phyloP scores from a whole-genome alignment of 257 asterid species.

The Solanum paucissectum region DNA sequence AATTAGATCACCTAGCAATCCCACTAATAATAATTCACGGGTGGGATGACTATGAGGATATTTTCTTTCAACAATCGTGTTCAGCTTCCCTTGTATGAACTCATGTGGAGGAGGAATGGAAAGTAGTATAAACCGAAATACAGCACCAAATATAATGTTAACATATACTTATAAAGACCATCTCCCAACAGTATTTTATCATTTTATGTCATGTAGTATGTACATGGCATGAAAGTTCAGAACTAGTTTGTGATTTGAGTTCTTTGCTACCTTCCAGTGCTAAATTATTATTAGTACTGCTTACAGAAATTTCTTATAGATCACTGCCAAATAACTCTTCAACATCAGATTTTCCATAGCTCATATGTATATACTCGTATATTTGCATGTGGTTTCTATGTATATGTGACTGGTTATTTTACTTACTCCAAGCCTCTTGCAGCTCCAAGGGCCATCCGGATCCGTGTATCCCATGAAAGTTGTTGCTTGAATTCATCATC shows the following conservation, averaged over 20 bases:
- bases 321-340: neutral
- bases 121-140: neutral
- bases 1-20: neutral
- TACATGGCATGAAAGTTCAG: neutral
- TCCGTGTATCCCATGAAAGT: conserved; percentile 84
- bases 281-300: neutral
- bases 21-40: neutral
- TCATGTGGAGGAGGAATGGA: neutral
- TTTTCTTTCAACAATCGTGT: neutral
- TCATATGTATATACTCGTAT: neutral
- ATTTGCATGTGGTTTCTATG: neutral
- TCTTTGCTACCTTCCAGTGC: neutral
- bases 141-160: neutral
- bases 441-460: conserved; percentile 94
- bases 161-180: neutral
- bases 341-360: neutral
- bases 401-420: neutral
- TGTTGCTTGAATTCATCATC: conserved; percentile 65
- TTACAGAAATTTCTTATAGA: neutral
- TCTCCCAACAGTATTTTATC: neutral
- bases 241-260: neutral
- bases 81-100: neutral
- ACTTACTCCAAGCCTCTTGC: conserved; percentile 96
- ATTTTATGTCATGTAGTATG: neutral
- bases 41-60: neutral